Base-by-base conservation (phyloP, 768 basidiomycete species). In the Pholiota microspora region DNA sequence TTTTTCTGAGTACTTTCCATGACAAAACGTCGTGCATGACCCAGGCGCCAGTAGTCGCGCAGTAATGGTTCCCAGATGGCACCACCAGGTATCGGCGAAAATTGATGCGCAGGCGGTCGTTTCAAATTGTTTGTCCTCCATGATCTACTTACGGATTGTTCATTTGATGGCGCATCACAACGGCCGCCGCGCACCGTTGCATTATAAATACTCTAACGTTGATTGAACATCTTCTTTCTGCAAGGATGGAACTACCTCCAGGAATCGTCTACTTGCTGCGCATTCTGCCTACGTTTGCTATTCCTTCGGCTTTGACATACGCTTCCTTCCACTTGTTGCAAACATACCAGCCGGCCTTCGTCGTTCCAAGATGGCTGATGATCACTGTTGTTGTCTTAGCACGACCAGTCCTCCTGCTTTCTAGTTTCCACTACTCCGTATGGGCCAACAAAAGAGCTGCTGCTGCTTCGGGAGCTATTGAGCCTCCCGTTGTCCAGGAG, bases 401-500 rank as follows among this genome's bases (percentile, higher is more conserved):
- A 2, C 53, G 48, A 8, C 59, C 58, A 3, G 13, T 44, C 7
- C 32, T 58, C 21, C 53, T 58, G 18, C 7, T 56, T 18, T 8
- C 53, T 38, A 5, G 36, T 2, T 16, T 45, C 23, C 48, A 56
- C 31, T 58, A 53, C 35, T 29, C 51, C 13, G 27, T 28, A n/a
- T 57, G 58, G 48, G 31, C 23, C 24, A 51, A 58, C 18, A 55
- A 44, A 21, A 45, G 54, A 21, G 38, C 45, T 54, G 60, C 58
- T 49, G 60, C 54, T 36, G 58, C 58, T 7, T 28, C 53, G 24
- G 61, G 62, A 2, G 66, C 63, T 2, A 35, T 59, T 8, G 31
- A 65, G 13, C 46, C 56, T 4, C 63, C 61, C 0, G 57, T 54
- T 27, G 59, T 65, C 9, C 46, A 58, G 13, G 54, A 63, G 12